Evolutionary conservation across 495 filamentous ascomycete species (phyloP).

Genomic region (Penicillium canariense): DNA sequence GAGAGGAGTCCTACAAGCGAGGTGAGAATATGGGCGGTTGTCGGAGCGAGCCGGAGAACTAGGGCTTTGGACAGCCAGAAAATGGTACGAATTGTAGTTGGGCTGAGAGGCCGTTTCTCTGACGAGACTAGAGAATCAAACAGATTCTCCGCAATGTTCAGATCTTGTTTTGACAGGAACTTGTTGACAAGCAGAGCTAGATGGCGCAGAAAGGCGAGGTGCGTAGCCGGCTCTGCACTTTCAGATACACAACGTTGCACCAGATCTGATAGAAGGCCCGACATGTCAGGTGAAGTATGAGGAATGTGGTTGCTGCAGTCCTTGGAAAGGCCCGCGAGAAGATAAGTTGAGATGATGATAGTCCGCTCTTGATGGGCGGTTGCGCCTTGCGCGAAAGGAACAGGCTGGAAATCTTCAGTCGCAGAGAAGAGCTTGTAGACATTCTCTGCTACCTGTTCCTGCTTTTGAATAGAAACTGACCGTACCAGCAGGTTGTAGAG

Average conservation of each 20-base stretch:
- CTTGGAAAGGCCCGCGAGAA: conserved; percentile 57
- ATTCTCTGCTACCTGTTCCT: conserved; percentile 53
- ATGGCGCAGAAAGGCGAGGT: conserved; percentile 56
- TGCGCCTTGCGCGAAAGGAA: conserved; percentile 38
- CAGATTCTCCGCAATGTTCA: conserved; percentile 32
- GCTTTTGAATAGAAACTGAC: conserved; percentile 50
- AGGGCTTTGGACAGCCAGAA: conserved; percentile 59
- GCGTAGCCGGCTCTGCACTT: conserved; percentile 36
- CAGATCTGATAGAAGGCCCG: conserved; percentile 41
- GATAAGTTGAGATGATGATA: conserved; percentile 59
- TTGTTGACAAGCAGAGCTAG: conserved; percentile 66
- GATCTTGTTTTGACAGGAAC: conserved; percentile 51
- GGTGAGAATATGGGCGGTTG: conserved; percentile 48
- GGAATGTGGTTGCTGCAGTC: conserved; percentile 31
- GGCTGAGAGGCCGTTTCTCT: conserved; percentile 17
- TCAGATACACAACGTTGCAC: conserved; percentile 35
- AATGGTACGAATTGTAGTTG: conserved; percentile 37
- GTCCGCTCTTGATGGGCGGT: conserved; percentile 42
- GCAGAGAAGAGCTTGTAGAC: conserved; percentile 55
- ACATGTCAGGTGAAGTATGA: conserved; percentile 35
- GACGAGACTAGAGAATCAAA: conserved; percentile 37
- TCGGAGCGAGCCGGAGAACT: conserved; percentile 46
- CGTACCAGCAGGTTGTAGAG: conserved; percentile 61
- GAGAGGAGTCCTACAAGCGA: conserved; percentile 57
- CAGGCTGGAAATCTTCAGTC: conserved; percentile 33